Base-by-base conservation (phyloP, 2,329 filamentous ascomycete species). In the Monosporascus sp. region DNA sequence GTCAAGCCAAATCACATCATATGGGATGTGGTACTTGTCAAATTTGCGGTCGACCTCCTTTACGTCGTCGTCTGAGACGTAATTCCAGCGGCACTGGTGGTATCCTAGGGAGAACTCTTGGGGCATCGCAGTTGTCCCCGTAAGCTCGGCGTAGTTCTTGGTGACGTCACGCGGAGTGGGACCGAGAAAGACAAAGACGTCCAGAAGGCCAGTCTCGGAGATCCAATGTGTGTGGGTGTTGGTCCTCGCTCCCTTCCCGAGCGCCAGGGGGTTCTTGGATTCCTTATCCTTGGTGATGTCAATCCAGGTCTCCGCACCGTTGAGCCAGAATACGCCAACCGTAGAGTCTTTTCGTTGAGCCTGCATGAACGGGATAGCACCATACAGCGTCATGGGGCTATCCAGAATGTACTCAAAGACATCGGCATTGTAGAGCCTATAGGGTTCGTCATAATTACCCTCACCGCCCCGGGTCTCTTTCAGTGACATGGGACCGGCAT, bases 61-160 rank as follows among this genome's bases (percentile, higher is more conserved):
- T 54, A 99, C 92, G 72, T 99, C 94, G 59, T 97, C 91, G 64
- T 97, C 93, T 1, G 90, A 95, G 53, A 97, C 87, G 68, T 99
- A 99, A 74, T 99, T 99, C 94, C 94, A 99, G 63, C 94, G 88
- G 70, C 94, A 97, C 71, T 99, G 94, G 67, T 99, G 94, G 72
- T 97, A 97, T 14, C 84, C 94, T 60, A 99, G 85, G 2, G 93
- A 82, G 64, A 97, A 97, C 58, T 94, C 88, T 65, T 96, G 91
- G 2, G 94, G 94, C 71, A 99, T 82, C 55, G 92, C 87, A 31
- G 91, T 94, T 65, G 86, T 93, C 25, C 94, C 94, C 8, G 94
- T 99, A 46, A 99, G 82, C 69, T 96, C 90, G 57, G 87, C 86
- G 68, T 96, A 99, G 31, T 82, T 84, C 63, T 86, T 88, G 59